These are phyloP conservation scores for Venturia effusa DNA, from an alignment of 2,329 filamentous ascomycete genomes.

Conservation along the genomic window DNA sequence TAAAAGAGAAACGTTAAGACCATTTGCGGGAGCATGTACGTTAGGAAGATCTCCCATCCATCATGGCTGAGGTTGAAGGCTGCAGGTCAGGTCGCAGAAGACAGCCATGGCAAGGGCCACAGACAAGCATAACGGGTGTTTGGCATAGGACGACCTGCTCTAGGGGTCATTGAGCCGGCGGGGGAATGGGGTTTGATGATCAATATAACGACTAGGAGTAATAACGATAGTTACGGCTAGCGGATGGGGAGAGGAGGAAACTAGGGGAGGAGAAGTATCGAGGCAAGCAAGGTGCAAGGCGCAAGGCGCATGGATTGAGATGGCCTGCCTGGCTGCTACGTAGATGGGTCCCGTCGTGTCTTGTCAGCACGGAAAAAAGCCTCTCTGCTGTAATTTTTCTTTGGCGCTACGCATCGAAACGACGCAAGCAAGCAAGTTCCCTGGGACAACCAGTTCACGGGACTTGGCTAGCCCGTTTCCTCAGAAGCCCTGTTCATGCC, in stretches of 20 bases:
- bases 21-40: conserved; percentile 8
- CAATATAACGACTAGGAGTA: conserved; percentile 1
- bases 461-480: conserved; percentile 6
- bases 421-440: conserved; percentile 2
- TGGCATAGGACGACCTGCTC: background rate
- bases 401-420: background rate
- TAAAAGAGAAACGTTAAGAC: conserved; percentile 10
- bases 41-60: conserved; percentile 9
- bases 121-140: conserved; percentile 6
- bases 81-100: conserved; percentile 10
- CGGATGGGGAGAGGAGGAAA: background rate
- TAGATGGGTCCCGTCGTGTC: conserved; percentile 3
- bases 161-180: background rate
- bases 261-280: background rate
- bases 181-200: background rate
- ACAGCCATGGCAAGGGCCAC: conserved; percentile 8
- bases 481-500: conserved; percentile 8
- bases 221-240: conserved; percentile 2
- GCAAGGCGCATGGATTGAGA: background rate
- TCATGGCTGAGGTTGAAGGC: conserved; percentile 7
- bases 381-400: background rate
- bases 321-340: background rate
- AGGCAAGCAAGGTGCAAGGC: conserved; percentile 1
- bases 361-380: conserved; percentile 6
- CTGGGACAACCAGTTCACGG: conserved; percentile 4